Base-by-base conservation (phyloP, 208 protist genomes). In the Wallacemonas sp. region DNA sequence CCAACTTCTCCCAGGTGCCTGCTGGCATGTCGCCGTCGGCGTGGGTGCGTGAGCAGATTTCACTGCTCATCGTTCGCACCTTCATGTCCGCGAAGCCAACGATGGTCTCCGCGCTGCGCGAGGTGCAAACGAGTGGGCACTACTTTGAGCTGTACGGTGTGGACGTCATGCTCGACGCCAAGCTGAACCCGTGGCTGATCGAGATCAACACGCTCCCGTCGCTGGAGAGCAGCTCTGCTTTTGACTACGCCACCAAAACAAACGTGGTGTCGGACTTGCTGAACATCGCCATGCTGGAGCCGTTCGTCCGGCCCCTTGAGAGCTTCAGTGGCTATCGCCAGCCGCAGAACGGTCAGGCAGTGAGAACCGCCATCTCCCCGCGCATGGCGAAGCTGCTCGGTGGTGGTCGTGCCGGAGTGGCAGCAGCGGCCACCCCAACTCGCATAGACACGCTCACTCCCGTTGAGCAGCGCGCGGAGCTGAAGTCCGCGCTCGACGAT, bases 81-180 rank as follows among this genome's bases (percentile, higher is more conserved):
- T 70, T 95, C 9, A 68, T 95, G 44, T 72, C 87, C 0, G 80
- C 72, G 1, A 82, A 88, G 46, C 69, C 70, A 2, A 52, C 64
- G 2, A 76, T 94, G 48, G 27, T 48, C 23, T 61, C 43, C 6
- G 76, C 52, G 27, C 71, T 56, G 23, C 30, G 27, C 16, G 6
- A 52, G 44, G 39, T 78, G 21, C 48, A 47, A 16, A 76, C 79
- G 52, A 66, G 65, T 2, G 85, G 81, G 5, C 43, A 64, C 23
- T 97, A 85, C 68, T 94, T 97, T 72, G 94, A 98, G 69, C 70
- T 98, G 6, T 97, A 94, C 63, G 94, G 94, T 12, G 97, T 96
- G 56, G 94, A 98, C 49, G 74, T 98, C 17, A 93, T 98, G 86
- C 65, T 98, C 2, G 88, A 95, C 43, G 65, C 65, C 26, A 41